A percentile compares a stretch with the other conserved stretches of the same genome.
phyloP scores from a whole-genome alignment of 148 eudicot species.

The Polygonum maritimum region DNA sequence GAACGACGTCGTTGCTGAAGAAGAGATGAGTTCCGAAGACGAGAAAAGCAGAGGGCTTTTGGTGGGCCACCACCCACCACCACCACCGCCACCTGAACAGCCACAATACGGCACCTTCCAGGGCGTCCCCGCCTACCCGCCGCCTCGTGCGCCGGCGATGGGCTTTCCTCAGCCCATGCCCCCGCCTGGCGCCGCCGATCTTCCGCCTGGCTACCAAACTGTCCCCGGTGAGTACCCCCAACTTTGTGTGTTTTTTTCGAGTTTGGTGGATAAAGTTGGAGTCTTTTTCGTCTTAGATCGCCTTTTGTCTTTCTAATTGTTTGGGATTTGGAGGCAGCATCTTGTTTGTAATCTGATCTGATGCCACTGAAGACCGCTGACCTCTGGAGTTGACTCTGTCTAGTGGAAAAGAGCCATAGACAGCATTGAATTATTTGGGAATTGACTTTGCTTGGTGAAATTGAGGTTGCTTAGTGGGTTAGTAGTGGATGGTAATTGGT shows the following conservation, averaged over 20 bases:
- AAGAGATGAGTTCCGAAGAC: constrained; percentile 15
- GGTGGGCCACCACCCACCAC: constrained; percentile 18
- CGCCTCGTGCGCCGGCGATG: constrained; percentile 30
- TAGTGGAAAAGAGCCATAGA: neutral
- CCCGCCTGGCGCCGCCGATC: constrained; percentile 58
- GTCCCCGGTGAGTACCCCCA: constrained; percentile 41
- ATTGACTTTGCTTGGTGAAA: neutral
- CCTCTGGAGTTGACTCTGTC: neutral
- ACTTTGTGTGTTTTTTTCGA: too few species aligned
- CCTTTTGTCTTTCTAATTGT: neutral
- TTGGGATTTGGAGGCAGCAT: neutral
- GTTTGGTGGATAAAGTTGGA: neutral
- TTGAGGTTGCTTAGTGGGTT: too few species aligned
- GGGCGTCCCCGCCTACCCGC: constrained; percentile 49
- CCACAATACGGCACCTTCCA: constrained; percentile 63
- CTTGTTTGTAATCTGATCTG: neutral
- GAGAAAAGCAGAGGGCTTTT: constrained; percentile 16
- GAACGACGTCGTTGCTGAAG: constrained; percentile 1
- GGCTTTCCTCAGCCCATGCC: constrained; percentile 88
- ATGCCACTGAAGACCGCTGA: neutral
- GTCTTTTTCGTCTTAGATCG: neutral
- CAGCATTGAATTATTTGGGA: neutral
- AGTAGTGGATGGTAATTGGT: neutral
- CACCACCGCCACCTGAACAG: constrained; percentile 17
- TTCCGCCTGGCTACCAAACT: constrained; percentile 61